Evolutionary conservation across 2,329 filamentous ascomycete genomes (phyloP), one percentile per base, ranked within the genome.

Genomic region (Fusarium ramigenum): DNA sequence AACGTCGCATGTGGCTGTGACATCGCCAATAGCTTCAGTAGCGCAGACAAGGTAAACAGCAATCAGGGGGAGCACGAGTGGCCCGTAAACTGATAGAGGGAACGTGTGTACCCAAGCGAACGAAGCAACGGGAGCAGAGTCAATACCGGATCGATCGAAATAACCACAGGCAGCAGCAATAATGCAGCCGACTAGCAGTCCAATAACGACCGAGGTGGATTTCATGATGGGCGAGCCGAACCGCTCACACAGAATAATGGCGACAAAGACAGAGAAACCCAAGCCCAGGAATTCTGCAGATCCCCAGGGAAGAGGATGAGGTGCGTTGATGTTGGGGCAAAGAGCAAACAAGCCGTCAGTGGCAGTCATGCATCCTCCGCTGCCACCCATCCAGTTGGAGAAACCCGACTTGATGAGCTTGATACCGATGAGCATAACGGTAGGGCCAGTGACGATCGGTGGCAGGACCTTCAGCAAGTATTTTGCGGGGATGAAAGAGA

Each of bases 201-300:
- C 93, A 63, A 94, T 86, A 46, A 95, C 89, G 37, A 96, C 93
- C 36, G 91, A 91, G 12, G 90, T 92, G 5, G 91, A 93, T 79
- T 95, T 95, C 92, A 96, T 95, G 73, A 96, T 92, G 0, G 94
- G 93, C 1, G 93, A 88, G 3, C 94, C 94, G 75, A 95, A 95
- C 16, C 93, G 89, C 81, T 96, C 93, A 79, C 92, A 93, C 18
- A 96, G 79, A 68, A 96, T 91, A 78, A 96, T 96, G 34, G 92
- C 93, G 49, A 92, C 75, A 78, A 96, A 96, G 40, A 95, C 93
- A 49, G 90, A 90, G 83, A 96, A 95, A 1, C 93, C 93, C 4
- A 96, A 87, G 18, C 87, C 93, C 9, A 96, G 89, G 74, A 92
- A 94, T 81, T 96, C 92, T 3, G 93, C 89, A 42, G 90, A 91